These are phyloP conservation scores for Mallotus repandus DNA, from an alignment of 441 rosid genomes.

Conservation along the genomic window DNA sequence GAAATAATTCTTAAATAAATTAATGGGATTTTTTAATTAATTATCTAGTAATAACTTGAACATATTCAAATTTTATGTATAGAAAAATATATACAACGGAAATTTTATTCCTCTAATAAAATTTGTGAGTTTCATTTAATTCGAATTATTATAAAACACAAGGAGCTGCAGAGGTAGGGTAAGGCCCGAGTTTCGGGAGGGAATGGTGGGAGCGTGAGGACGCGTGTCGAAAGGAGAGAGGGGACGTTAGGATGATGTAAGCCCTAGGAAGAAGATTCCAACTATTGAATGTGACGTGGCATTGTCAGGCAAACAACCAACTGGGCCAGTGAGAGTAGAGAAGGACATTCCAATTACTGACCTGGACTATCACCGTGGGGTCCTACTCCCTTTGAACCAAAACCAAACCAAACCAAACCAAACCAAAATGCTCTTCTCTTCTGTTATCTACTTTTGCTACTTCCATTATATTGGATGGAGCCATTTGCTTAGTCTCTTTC, in stretches of 20 bases:
- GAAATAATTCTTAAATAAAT: too few relatives aligned
- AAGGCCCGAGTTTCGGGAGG: neutral
- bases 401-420: too few relatives aligned
- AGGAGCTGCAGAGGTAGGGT: too few relatives aligned
- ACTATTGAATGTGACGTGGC: constrained; percentile 24
- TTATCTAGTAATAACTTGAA: too few relatives aligned
- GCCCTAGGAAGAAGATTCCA: constrained; percentile 24
- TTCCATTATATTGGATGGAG: neutral
- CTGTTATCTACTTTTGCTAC: too few relatives aligned
- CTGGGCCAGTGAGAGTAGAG: constrained; percentile 29
- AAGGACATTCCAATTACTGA: constrained; percentile 28
- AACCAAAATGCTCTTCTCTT: too few relatives aligned
- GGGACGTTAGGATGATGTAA: constrained; percentile 1
- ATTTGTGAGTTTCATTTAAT: too few relatives aligned
- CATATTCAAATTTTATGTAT: too few relatives aligned
- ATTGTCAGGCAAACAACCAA: constrained; percentile 34
- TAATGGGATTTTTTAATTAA: too few relatives aligned
- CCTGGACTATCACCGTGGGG: constrained; percentile 8
- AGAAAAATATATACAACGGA: too few relatives aligned
- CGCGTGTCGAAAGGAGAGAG: neutral
- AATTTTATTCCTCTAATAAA: too few relatives aligned
- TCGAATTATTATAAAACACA: too few relatives aligned
- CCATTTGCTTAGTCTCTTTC: constrained; percentile 12
- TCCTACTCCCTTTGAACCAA: neutral
- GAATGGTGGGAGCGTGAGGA: neutral